Base-by-base conservation (phyloP, 2,329 filamentous ascomycete genomes). In the Alternaria triticimaculans region DNA sequence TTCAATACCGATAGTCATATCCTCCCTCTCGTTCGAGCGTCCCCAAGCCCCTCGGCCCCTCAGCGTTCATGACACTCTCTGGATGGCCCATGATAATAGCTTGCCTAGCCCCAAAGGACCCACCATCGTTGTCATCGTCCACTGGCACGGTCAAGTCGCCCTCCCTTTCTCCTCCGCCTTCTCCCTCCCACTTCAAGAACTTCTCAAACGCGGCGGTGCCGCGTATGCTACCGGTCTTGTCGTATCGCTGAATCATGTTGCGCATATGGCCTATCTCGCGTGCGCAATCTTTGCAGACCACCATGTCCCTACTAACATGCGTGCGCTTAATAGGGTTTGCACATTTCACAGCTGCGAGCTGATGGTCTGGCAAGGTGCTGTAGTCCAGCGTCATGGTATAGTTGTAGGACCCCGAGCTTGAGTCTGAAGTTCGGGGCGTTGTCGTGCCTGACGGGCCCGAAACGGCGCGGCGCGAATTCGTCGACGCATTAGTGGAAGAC, bases 121-220 rank as follows among this genome's bases (percentile, higher is more conserved):
- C 25, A 49, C 62, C 10, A 51, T 67, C 65, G 10, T 67, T 59
- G 26, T 44, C 53, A 43, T 69, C 69, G 28, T 70, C 65, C 15
- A 69, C 55, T 48, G 68, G 67, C 30, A 75, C 65, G 18, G 72
- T 75, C 21, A 73, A 15, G 56, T 73, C 71, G 30, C 70, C 66
- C 11, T 70, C 68, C 23, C 55, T 45, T 41, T 62, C 64, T 1
- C 64, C 67, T 33, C 58, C 67, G 6, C 64, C 68, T 26, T 72
- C 75, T 9, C 62, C 68, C 55, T 70, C 72, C 51, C 60, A 63
- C 50, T 68, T 75, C 54, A 79, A 56, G 55, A 78, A 78, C 59
- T 72, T 67, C 33, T 72, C 71, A 56, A 77, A 78, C 0, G 74
- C 75, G 37, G 49, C 60, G 3, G 71, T 78, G n/a, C 76, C 76